phyloP scores from a whole-genome alignment of 1,284 basidiomycete species.

The Microbotryum scabiosae region DNA sequence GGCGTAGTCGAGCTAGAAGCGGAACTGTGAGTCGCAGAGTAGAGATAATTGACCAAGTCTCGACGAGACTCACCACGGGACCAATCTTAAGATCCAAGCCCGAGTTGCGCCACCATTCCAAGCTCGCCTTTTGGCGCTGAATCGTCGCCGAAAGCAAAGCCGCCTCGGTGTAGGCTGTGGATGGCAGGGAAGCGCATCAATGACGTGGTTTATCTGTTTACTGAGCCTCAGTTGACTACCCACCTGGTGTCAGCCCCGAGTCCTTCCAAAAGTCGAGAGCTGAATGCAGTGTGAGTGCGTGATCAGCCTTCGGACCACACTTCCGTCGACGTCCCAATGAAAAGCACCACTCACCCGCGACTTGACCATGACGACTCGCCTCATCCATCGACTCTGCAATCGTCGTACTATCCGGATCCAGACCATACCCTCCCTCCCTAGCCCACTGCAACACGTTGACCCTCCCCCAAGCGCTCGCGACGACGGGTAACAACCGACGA shows the following conservation, averaged over 20 bases:
- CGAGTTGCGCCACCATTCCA: slow-evolving; percentile 65
- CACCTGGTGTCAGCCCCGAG: slow-evolving; percentile 32
- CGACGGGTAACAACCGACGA: slow-evolving; percentile 32
- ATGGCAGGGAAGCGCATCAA: slow-evolving; percentile 39
- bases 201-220: background rate
- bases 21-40: no score
- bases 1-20: slow-evolving; percentile 18
- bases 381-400: slow-evolving; percentile 34
- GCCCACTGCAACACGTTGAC: slow-evolving; percentile 46
- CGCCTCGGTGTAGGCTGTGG: slow-evolving; percentile 61
- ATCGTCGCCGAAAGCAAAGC: slow-evolving; percentile 65
- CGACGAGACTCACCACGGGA: slow-evolving; percentile 66
- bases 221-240: background rate
- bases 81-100: slow-evolving; percentile 63
- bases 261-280: slow-evolving; percentile 73
- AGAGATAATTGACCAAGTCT: slow-evolving; percentile 45
- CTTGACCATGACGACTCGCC: slow-evolving; percentile 62
- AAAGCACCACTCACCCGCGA: slow-evolving; percentile 35
- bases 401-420: slow-evolving; percentile 17
- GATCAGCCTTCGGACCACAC: no score
- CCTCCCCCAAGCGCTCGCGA: slow-evolving; percentile 36
- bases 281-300: background rate
- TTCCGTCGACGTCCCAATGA: background rate
- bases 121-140: slow-evolving; percentile 58
- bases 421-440: slow-evolving; percentile 31